Percentiles rank a stretch among this genome's conserved stretches.
phyloP scores from a whole-genome alignment of 305 asterid genomes.

The Fraxinus albicans region DNA sequence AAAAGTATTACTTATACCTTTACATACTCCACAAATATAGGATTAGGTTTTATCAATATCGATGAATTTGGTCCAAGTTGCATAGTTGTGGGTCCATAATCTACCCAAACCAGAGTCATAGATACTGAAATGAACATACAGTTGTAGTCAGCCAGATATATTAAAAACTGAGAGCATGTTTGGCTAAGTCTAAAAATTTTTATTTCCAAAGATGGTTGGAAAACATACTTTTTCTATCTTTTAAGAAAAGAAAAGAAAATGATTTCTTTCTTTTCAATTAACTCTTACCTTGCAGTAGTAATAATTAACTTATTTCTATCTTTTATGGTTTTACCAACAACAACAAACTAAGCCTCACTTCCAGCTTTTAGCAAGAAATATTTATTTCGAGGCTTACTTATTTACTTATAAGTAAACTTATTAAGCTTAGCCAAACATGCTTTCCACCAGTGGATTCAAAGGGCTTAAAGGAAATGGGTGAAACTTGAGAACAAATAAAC shows the following conservation, averaged over 20 bases:
- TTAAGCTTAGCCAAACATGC: not conserved
- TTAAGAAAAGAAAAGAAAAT: not conserved
- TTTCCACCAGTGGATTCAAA: not conserved
- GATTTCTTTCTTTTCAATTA: not conserved
- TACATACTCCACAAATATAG: constrained; percentile 56
- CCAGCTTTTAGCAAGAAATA: not conserved
- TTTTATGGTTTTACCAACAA: not conserved
- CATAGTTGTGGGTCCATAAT: constrained; percentile 57
- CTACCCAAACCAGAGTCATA: constrained; percentile 58
- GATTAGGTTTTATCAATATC: constrained; percentile 59
- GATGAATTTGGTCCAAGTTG: constrained; percentile 77
- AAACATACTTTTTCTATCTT: not conserved
- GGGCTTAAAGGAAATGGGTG: not conserved
- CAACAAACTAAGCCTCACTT: not conserved
- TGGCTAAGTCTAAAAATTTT: not conserved
- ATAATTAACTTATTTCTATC: not conserved
- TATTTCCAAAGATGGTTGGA: not conserved
- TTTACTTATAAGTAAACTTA: not conserved
- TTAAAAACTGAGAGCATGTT: not conserved
- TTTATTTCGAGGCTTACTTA: not conserved
- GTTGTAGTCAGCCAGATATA: constrained; percentile 13
- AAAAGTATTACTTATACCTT: constrained; percentile 42
- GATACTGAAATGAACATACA: constrained; percentile 45
- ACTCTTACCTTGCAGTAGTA: not conserved
- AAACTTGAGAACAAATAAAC: not conserved